phyloP scores from a whole-genome alignment of 768 basidiomycete species.

The Brasilioporus rufonigricans region DNA sequence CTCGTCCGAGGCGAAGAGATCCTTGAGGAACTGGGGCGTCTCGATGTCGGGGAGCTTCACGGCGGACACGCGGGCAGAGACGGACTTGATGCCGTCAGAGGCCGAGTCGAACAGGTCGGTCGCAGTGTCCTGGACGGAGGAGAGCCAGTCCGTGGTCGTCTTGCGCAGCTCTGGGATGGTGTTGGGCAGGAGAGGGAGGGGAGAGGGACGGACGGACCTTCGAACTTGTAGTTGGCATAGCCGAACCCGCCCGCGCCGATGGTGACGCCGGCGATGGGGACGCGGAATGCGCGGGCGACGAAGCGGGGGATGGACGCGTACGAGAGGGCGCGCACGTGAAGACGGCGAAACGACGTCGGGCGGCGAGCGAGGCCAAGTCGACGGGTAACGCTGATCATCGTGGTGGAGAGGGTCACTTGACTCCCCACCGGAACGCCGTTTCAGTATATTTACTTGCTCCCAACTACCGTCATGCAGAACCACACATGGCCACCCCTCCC shows the following conservation, averaged over 20 bases:
- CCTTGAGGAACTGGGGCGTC: constrained; percentile 66
- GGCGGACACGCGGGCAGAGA: constrained; percentile 56
- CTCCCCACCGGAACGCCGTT: no score
- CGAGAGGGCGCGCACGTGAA: constrained; percentile 75
- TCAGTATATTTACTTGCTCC: no score
- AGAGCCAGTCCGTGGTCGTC: constrained; percentile 65
- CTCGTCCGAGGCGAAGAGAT: constrained; percentile 43
- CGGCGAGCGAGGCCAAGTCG: no score
- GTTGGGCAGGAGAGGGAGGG: not conserved
- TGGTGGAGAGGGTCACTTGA: no score
- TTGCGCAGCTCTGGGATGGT: constrained; percentile 62
- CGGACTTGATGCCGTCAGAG: constrained; percentile 61
- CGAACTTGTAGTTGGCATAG: constrained; percentile 96
- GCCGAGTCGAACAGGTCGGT: constrained; percentile 66
- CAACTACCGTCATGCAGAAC: no score
- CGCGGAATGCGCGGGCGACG: constrained; percentile 80
- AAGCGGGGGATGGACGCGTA: constrained; percentile 90
- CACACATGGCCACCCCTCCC: no score
- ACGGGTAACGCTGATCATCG: no score
- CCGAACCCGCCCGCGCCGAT: constrained; percentile 89
- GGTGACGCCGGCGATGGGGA: constrained; percentile 86
- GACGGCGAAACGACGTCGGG: constrained; percentile 52
- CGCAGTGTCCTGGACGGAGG: constrained; percentile 60
- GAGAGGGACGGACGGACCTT: constrained; percentile 54
- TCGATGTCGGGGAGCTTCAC: constrained; percentile 58